Evolutionary conservation across 768 basidiomycete genomes (phyloP).

Genomic region (Steccherinum ochraceum): DNA sequence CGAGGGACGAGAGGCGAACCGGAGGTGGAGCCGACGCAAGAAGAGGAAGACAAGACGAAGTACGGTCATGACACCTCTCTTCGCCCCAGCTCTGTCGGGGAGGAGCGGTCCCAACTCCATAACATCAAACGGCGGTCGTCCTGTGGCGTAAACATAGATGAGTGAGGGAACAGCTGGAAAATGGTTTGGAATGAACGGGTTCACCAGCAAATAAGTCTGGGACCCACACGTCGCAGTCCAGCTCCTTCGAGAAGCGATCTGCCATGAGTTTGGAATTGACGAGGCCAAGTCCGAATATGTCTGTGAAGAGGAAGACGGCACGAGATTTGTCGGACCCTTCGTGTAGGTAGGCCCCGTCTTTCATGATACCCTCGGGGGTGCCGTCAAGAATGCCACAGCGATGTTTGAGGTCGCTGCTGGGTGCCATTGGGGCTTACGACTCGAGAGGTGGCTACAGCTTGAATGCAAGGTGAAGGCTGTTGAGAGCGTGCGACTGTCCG

Average conservation of each 20-base stretch:
- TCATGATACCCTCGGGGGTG: slow-evolving; percentile 36
- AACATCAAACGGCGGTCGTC: slow-evolving; percentile 22
- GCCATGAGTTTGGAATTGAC: slow-evolving; percentile 52
- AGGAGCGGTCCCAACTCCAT: slow-evolving; percentile 23
- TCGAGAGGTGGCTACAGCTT: too few species aligned
- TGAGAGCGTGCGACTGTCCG: too few species aligned
- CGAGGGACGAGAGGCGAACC: slow-evolving; percentile 20
- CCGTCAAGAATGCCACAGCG: too few species aligned
- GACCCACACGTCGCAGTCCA: slow-evolving; percentile 57
- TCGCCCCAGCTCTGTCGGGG: slow-evolving; percentile 24
- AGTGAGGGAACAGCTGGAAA: background rate
- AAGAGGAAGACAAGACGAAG: slow-evolving; percentile 14
- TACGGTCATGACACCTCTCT: slow-evolving; percentile 12
- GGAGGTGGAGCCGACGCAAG: slow-evolving; percentile 14
- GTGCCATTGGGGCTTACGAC: too few species aligned
- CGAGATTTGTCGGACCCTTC: slow-evolving; percentile 20
- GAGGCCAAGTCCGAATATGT: slow-evolving; percentile 49
- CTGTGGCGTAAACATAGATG: slow-evolving; percentile 9
- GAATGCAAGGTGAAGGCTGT: too few species aligned
- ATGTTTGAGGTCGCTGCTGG: too few species aligned
- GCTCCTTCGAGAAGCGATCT: slow-evolving; percentile 39
- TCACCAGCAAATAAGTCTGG: slow-evolving; percentile 55
- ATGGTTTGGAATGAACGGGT: slow-evolving; percentile 6
- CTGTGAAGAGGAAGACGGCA: slow-evolving; percentile 48
- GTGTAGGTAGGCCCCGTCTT: slow-evolving; percentile 39